Conservation (phyloP, 495 filamentous ascomycete genomes). For the Aspergillus baeticus region DNA sequence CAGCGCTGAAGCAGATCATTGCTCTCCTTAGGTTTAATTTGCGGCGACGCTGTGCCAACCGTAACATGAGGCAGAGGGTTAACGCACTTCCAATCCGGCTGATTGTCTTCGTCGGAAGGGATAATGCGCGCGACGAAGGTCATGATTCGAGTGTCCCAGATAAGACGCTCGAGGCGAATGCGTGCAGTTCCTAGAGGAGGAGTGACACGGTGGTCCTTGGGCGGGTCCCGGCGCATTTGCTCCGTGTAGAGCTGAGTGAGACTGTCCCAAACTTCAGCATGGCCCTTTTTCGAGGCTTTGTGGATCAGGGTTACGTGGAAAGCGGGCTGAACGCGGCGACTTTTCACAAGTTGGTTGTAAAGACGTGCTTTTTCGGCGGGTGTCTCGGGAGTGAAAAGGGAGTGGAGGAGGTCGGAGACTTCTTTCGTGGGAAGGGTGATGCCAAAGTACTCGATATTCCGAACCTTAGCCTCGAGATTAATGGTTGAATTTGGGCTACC, state of each 20-base stretch:
- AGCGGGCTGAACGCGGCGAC: conserved; percentile 71
- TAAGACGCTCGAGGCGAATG: conserved; percentile 63
- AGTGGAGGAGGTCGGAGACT: conserved; percentile 62
- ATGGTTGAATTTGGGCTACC: conserved; percentile 1
- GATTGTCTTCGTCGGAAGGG: conserved; percentile 30
- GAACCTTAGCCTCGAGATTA: conserved; percentile 27
- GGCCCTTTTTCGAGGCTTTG: conserved; percentile 55
- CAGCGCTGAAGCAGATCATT: conserved; percentile 78
- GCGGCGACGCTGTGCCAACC: conserved; percentile 68
- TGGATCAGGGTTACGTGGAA: conserved; percentile 97
- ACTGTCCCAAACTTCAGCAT: conserved; percentile 68
- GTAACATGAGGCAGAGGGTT: conserved; percentile 88
- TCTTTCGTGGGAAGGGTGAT: conserved; percentile 60
- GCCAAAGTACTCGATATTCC: conserved; percentile 81
- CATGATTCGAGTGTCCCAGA: conserved; percentile 86
- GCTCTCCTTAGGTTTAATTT: conserved; percentile 89
- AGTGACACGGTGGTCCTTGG: conserved; percentile 36
- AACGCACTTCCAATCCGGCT: conserved; percentile 59
- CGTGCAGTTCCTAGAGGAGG: conserved; percentile 50
- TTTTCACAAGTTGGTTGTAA: conserved; percentile 71
- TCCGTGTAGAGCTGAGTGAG: conserved; percentile 54
- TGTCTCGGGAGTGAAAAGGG: conserved; percentile 54
- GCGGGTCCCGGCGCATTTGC: conserved; percentile 31
- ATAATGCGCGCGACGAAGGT: conserved; percentile 75
- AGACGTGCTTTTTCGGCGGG: conserved; percentile 53